Percentiles rank a stretch among this genome's conserved stretches.
Conservation (phyloP, 2,329 filamentous ascomycete species). For the Xylariaceae sp. region DNA sequence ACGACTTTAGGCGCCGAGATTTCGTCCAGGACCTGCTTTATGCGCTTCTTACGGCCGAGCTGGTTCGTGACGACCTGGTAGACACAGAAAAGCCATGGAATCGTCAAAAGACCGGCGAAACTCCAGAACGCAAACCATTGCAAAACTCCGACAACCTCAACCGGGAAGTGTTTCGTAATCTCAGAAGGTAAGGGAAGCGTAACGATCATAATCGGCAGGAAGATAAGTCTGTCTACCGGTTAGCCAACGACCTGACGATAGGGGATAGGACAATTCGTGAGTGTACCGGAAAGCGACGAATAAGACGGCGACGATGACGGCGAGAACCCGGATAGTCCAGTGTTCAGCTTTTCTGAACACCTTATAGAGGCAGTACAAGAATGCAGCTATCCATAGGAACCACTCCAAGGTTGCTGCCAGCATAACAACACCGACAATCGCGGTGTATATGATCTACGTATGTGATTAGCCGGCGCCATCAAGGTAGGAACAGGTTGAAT, state of each 20-base stretch:
- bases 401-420: conserved; percentile 83
- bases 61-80: conserved; percentile 87
- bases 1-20: conserved; percentile 86
- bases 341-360: conserved; percentile 86
- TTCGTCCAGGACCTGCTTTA: conserved; percentile 81
- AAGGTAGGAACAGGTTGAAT: not conserved
- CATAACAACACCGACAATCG: conserved; percentile 76
- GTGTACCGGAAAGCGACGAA: conserved; percentile 73
- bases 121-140: conserved; percentile 97
- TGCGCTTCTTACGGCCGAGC: conserved; percentile 72
- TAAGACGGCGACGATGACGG: conserved; percentile 65
- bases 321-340: conserved; percentile 73
- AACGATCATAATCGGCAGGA: conserved; percentile 89
- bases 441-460: conserved; percentile 72
- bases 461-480: conserved; percentile 15
- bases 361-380: conserved; percentile 84
- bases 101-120: conserved; percentile 75
- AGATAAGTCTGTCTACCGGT: conserved; percentile 58
- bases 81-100: conserved; percentile 90
- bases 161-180: conserved; percentile 68
- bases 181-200: conserved; percentile 76
- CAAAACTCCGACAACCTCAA: conserved; percentile 60
- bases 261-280: not conserved
- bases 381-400: conserved; percentile 91
- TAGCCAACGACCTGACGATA: conserved; percentile 3